These are phyloP conservation scores for Brassica incana DNA, from an alignment of 345 rosid species.

Conservation along the genomic window DNA sequence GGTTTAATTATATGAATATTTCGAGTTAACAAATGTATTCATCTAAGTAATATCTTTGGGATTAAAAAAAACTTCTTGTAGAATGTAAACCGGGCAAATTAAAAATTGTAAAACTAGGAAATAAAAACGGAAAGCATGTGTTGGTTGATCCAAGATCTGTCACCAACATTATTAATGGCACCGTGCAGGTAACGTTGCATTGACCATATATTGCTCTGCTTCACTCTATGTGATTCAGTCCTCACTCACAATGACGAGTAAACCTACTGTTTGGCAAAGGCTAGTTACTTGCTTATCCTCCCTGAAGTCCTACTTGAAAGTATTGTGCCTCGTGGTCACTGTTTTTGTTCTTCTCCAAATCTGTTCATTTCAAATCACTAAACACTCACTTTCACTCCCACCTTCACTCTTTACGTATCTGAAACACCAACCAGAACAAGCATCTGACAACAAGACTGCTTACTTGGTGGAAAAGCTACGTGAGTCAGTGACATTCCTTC, in stretches of 20 bases:
- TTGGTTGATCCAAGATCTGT: conserved; percentile 10
- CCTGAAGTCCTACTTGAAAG: not conserved
- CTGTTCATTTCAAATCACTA: conserved; percentile 26
- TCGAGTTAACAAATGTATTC: not conserved
- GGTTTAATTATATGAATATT: not conserved
- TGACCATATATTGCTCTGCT: not conserved
- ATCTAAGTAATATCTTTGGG: not conserved
- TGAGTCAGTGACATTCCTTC: conserved; percentile 59
- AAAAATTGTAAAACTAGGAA: conserved; percentile 10
- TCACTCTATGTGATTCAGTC: not conserved
- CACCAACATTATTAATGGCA: not conserved
- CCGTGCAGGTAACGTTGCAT: conserved; percentile 1
- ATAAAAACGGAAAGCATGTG: conserved; percentile 22
- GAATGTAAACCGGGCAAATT: not conserved
- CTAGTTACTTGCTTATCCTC: conserved; percentile 16
- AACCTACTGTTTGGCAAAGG: not conserved
- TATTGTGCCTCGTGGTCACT: conserved; percentile 1
- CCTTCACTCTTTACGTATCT: conserved; percentile 20
- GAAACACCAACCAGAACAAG: not conserved
- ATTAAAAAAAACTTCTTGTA: not conserved
- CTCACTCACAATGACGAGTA: not conserved
- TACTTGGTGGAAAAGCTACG: conserved; percentile 45
- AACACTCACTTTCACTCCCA: conserved; percentile 21
- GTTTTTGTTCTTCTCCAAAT: conserved; percentile 32
- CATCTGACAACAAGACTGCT: conserved; percentile 1